Percentiles rank a stretch among this genome's conserved stretches.
phyloP scores from a whole-genome alignment of 305 asterid species.

The Salvia sclarea region DNA sequence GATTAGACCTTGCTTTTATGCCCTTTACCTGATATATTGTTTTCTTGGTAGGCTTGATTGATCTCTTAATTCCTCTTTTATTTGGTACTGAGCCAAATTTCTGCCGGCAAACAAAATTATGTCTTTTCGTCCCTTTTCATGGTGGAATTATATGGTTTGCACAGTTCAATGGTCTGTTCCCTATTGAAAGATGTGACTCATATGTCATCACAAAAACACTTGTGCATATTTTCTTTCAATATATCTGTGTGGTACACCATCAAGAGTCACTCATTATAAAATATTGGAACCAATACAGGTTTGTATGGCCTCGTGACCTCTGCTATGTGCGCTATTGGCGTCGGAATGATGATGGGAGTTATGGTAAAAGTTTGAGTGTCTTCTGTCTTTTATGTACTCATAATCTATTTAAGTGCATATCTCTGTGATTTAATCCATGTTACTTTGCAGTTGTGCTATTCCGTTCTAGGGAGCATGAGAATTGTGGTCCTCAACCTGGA shows the following conservation, averaged over 20 bases:
- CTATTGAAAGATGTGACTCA: conserved; percentile 27
- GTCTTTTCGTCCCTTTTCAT: conserved; percentile 22
- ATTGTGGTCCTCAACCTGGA: conserved; percentile 96
- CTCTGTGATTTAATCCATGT: conserved; percentile 31
- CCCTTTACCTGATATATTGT: conserved; percentile 11
- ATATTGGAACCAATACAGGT: conserved; percentile 48
- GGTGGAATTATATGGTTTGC: conserved; percentile 27
- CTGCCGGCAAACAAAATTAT: conserved; percentile 18
- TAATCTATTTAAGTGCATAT: conserved; percentile 17
- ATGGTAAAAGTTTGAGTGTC: conserved; percentile 55
- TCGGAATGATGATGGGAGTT: conserved; percentile 98
- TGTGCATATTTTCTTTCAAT: conserved; percentile 6
- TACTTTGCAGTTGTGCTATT: conserved; percentile 84
- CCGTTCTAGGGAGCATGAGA: conserved; percentile 94
- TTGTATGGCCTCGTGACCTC: conserved; percentile 98
- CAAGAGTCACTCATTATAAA: conserved; percentile 21
- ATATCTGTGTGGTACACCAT: neutral
- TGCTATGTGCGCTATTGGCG: conserved; percentile 99
- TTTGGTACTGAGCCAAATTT: conserved; percentile 24
- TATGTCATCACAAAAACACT: conserved; percentile 19
- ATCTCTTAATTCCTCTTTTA: conserved; percentile 4
- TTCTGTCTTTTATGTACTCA: conserved; percentile 20
- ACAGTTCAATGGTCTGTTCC: conserved; percentile 22
- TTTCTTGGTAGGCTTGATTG: conserved; percentile 26
- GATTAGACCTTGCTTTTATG: conserved; percentile 21